A percentile compares a stretch with the other conserved stretches of the same genome.
Conservation (phyloP, 2,329 filamentous ascomycete species). For the Fusarium sp. region DNA sequence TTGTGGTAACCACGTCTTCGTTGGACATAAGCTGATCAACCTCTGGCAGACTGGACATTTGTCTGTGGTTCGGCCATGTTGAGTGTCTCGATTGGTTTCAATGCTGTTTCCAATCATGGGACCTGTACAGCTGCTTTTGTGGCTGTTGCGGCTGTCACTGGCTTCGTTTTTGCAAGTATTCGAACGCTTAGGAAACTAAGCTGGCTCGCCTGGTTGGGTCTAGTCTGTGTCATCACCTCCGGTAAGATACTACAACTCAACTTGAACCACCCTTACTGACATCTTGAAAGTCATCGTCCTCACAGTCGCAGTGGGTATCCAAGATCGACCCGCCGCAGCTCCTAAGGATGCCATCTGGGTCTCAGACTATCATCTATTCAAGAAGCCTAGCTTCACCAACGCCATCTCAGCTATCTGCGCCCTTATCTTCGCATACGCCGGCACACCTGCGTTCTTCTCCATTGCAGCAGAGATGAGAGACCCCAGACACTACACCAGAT, state of each 20-base stretch:
- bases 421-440: constrained; percentile 54
- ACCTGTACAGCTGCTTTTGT: constrained; percentile 56
- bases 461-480: constrained; percentile 51
- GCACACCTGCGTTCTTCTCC: constrained; percentile 51
- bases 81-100: constrained; percentile 53
- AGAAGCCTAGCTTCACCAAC: constrained; percentile 48
- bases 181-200: constrained; percentile 48
- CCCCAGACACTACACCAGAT: constrained; percentile 45
- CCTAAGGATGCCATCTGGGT: constrained; percentile 40
- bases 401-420: constrained; percentile 49
- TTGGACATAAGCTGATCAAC: background rate
- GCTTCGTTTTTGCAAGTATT: constrained; percentile 48
- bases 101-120: constrained; percentile 53
- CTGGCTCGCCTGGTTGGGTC: constrained; percentile 49
- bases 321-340: constrained; percentile 32
- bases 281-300: constrained; percentile 25
- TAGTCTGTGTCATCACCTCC: constrained; percentile 27
- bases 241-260: constrained; percentile 2
- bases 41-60: constrained; percentile 37
- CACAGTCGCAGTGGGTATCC: constrained; percentile 37
- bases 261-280: background rate
- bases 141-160: constrained; percentile 48
- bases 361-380: constrained; percentile 49
- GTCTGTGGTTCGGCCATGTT: constrained; percentile 36
- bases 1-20: no score